A percentile compares a stretch with the other conserved stretches of the same genome.
Conservation (phyloP, 371 early-diverging fungal genomes). For the Amoeboaphelidium occidentale region DNA sequence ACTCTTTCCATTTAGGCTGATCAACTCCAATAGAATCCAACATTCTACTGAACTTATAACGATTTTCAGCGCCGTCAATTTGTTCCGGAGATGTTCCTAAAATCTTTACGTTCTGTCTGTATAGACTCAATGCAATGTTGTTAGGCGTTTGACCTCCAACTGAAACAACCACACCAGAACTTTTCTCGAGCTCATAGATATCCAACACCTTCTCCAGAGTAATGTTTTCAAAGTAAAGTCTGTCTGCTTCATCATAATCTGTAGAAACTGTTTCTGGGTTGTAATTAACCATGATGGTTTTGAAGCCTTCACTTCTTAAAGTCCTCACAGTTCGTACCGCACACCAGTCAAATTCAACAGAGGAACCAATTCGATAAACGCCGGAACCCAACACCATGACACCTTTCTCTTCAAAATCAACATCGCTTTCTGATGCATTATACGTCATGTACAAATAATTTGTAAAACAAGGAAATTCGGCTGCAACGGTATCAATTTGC, state of each 20-base stretch:
- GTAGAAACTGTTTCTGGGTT: constrained; percentile 91
- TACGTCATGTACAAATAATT: constrained; percentile 85
- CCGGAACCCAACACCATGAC: constrained; percentile 86
- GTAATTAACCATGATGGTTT: constrained; percentile 88
- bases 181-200: constrained; percentile 58
- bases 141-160: constrained; percentile 83
- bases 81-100: constrained; percentile 70
- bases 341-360: constrained; percentile 87
- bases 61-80: constrained; percentile 78
- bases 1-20: constrained; percentile 81
- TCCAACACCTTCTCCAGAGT: constrained; percentile 72
- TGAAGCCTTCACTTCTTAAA: constrained; percentile 40
- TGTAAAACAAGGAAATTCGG: constrained; percentile 73
- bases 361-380: constrained; percentile 79
- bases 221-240: constrained; percentile 79
- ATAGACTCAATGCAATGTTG: constrained; percentile 64
- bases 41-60: constrained; percentile 69
- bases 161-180: constrained; percentile 53
- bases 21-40: constrained; percentile 71
- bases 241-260: constrained; percentile 81
- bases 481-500: constrained; percentile 75
- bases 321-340: constrained; percentile 58
- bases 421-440: constrained; percentile 59
- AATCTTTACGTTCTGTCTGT: constrained; percentile 24
- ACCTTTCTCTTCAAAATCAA: constrained; percentile 54